Percentiles rank a stretch among this genome's conserved stretches.
Conservation (phyloP, 352 stramenopile species). For the Blastocystis sp. region DNA sequence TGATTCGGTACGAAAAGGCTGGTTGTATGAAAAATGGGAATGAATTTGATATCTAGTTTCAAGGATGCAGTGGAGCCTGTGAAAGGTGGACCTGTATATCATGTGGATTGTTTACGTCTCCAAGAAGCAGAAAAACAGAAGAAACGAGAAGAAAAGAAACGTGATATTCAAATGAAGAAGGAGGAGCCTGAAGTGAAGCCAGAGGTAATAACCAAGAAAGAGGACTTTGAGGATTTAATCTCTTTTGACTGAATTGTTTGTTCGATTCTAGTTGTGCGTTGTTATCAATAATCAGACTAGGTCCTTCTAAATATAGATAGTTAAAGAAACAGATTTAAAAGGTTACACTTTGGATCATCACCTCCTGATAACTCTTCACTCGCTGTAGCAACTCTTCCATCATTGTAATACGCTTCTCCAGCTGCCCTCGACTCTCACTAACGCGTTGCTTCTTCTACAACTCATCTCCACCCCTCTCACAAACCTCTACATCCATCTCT, state of each 20-base stretch:
- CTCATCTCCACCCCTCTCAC: not conserved
- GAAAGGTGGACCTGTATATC: not conserved
- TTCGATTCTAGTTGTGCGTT: not conserved
- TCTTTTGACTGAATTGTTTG: constrained; percentile 2
- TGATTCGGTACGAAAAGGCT: not conserved
- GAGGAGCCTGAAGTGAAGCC: not conserved
- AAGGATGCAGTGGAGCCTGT: constrained; percentile 29
- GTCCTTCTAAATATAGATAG: not conserved
- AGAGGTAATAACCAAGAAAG: not conserved
- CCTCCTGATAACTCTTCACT: constrained; percentile 26
- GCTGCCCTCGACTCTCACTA: not conserved
- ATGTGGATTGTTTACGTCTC: not conserved
- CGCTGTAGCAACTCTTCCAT: constrained; percentile 9
- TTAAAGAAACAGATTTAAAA: constrained; percentile 16
- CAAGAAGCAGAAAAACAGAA: constrained; percentile 10
- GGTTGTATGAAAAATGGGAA: not conserved
- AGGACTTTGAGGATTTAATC: not conserved
- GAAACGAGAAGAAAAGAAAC: not conserved
- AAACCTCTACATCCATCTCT: not conserved
- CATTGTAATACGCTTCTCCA: not conserved
- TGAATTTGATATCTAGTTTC: not conserved
- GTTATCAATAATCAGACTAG: not conserved
- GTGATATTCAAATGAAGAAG: not conserved
- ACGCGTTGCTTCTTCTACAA: not conserved
- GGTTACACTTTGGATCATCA: not conserved